Conservation (phyloP, 2,329 filamentous ascomycete species). For the Diaporthe sp. region DNA sequence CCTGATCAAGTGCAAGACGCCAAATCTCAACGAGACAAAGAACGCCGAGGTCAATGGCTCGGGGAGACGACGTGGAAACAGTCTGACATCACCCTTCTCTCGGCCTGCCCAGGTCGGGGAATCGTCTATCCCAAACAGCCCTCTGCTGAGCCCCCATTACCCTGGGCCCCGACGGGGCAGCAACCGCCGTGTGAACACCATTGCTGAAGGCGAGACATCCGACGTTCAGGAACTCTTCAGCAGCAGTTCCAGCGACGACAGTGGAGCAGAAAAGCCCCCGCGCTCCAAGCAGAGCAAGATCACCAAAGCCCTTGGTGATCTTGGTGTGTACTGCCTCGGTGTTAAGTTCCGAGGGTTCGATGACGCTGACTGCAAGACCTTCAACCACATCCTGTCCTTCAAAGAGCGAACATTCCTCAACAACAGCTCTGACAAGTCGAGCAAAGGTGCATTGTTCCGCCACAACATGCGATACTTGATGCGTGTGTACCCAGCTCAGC, state of each 20-base stretch:
- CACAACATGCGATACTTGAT: conserved; percentile 95
- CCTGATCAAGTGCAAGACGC: conserved; percentile 94
- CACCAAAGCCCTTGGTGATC: conserved; percentile 82
- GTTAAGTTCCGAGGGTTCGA: conserved; percentile 89
- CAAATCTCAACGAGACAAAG: conserved; percentile 67
- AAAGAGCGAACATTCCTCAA: conserved; percentile 90
- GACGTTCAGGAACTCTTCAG: conserved; percentile 66
- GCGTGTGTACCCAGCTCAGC: conserved; percentile 90
- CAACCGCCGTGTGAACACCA: conserved; percentile 69
- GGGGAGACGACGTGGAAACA: conserved; percentile 72
- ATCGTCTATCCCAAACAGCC: conserved; percentile 66
- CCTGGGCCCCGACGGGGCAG: conserved; percentile 62
- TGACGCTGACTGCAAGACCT: conserved; percentile 82
- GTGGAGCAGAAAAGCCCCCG: conserved; percentile 67
- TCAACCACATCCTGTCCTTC: conserved; percentile 96
- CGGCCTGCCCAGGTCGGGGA: conserved; percentile 74
- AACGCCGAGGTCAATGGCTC: conserved; percentile 50
- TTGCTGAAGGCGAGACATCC: conserved; percentile 63
- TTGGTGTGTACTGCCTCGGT: conserved; percentile 82
- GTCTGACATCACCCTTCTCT: conserved; percentile 83
- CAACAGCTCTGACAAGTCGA: conserved; percentile 80
- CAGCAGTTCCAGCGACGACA: conserved; percentile 83
- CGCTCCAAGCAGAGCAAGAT: conserved; percentile 85
- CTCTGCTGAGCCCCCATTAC: conserved; percentile 65
- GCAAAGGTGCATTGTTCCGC: conserved; percentile 83